Evolutionary conservation across 495 filamentous ascomycete species (phyloP), one percentile per base, ranked within the genome.

Genomic region (Penicillium daleae): DNA sequence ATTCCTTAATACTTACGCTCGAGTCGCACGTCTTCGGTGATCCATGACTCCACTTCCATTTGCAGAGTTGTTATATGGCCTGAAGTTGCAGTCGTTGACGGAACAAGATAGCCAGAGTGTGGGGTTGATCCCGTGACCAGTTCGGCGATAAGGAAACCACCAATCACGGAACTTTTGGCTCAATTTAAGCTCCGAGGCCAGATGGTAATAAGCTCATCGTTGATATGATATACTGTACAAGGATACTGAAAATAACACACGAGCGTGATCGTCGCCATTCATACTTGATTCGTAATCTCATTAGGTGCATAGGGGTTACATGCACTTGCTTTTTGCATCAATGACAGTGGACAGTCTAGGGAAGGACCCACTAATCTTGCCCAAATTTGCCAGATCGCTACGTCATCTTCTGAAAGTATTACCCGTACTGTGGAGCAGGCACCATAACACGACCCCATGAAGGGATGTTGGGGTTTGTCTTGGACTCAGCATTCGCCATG

Each of bases 121-220:
- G 49, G 49, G 49, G 49, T 52, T 10, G n/a, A 52, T 19, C 49
- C 8, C 49, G 49, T 52, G 49, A 52, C 27, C 49, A 1, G 26
- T 4, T 52, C n/a, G 42, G 42, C 49, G 49, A 52, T 52, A 52
- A 52, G 49, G 22, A 29, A 52, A 19, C 13, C 26, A 19, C 49
- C 26, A 52, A 52, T 52, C 49, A 32, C 29, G 49, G 29, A 17
- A 17, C 49, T 52, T 15, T n/a, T 24, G 15, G 8, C 17, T 9
- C 12, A 32, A 15, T n/a, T n/a, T 29, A 31, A 51, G 12, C 49
- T 51, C 49, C 49, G 49, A 51, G 22, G 49, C 49, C 2, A 44
- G 21, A 46, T 46, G 1, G 17, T 13, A 21, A 46, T 22, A 46
- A 22, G 42, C 1, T 40, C 17, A 40, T 19, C 37, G 13, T 37